phyloP scores from a whole-genome alignment of 495 filamentous ascomycete species.

The Tetracladium marchalianum region DNA sequence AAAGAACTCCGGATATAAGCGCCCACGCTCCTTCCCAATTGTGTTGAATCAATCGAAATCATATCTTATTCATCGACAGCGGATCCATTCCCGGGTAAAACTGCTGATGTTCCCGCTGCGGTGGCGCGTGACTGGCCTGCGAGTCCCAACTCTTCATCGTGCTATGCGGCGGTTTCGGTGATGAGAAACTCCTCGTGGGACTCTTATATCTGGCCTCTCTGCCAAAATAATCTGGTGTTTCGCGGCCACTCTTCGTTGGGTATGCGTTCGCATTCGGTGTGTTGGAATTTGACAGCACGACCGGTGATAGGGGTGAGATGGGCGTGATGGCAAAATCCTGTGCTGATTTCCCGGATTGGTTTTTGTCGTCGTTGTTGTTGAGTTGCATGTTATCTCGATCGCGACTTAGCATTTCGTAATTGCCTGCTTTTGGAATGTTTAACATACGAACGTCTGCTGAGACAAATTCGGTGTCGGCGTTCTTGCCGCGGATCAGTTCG shows the following conservation, averaged over 20 bases:
- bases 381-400: slow-evolving; percentile 26
- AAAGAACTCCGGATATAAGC: too few species aligned
- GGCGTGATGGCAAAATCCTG: slow-evolving; percentile 27
- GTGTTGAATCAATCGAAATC: neutral
- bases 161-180: slow-evolving; percentile 36
- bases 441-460: slow-evolving; percentile 69
- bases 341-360: slow-evolving; percentile 34
- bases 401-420: slow-evolving; percentile 74
- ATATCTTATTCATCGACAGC: slow-evolving; percentile 22
- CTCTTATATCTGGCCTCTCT: slow-evolving; percentile 44
- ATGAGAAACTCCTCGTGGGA: slow-evolving; percentile 50
- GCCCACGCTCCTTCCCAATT: too few species aligned
- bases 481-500: slow-evolving; percentile 44
- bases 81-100: slow-evolving; percentile 14
- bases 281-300: slow-evolving; percentile 8
- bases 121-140: slow-evolving; percentile 22
- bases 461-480: slow-evolving; percentile 63
- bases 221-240: slow-evolving; percentile 33
- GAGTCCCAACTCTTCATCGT: slow-evolving; percentile 27
- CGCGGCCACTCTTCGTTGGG: slow-evolving; percentile 21
- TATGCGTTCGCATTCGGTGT: slow-evolving; percentile 3
- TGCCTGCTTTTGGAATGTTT: slow-evolving; percentile 42
- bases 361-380: slow-evolving; percentile 25
- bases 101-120: neutral
- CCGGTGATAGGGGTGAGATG: slow-evolving; percentile 31